A percentile compares a stretch with the other conserved stretches of the same genome.
phyloP scores from a whole-genome alignment of 371 early-diverging fungal genomes.

The Mortierella sp. region DNA sequence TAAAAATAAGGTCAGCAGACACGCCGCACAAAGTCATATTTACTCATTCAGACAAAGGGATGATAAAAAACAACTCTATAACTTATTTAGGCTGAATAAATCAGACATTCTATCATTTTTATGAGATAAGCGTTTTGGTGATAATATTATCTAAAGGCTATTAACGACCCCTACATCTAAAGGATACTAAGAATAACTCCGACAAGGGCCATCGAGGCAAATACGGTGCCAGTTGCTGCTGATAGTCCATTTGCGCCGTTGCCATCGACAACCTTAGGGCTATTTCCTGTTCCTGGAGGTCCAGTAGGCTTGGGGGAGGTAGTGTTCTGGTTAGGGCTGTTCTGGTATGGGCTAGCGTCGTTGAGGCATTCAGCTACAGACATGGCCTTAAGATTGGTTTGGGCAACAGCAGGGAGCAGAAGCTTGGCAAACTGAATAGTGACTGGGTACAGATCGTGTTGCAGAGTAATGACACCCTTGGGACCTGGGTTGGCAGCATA shows the following conservation, averaged over 20 bases:
- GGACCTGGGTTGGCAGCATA: constrained; percentile 33
- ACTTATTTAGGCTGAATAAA: too few species aligned
- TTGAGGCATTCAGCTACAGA: constrained; percentile 31
- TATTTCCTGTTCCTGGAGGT: background rate
- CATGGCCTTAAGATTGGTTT: constrained; percentile 25
- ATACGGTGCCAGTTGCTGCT: background rate
- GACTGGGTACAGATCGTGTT: constrained; percentile 37
- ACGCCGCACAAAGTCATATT: too few species aligned
- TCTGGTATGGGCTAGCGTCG: constrained; percentile 24
- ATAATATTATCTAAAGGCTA: too few species aligned
- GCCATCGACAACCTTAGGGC: background rate
- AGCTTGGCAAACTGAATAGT: constrained; percentile 21
- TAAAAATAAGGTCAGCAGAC: too few species aligned
- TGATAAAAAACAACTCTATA: too few species aligned
- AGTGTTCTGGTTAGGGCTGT: background rate
- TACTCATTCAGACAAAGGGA: too few species aligned
- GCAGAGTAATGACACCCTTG: constrained; percentile 40
- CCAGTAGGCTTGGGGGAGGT: background rate
- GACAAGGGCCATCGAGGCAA: background rate
- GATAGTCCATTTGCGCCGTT: background rate
- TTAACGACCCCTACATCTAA: too few species aligned
- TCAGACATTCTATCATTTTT: too few species aligned
- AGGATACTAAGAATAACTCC: too few species aligned
- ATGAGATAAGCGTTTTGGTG: too few species aligned
- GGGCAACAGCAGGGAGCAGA: constrained; percentile 10